Conservation (phyloP, 805 yeast genomes). For the Metschnikowia bowlesiae region DNA sequence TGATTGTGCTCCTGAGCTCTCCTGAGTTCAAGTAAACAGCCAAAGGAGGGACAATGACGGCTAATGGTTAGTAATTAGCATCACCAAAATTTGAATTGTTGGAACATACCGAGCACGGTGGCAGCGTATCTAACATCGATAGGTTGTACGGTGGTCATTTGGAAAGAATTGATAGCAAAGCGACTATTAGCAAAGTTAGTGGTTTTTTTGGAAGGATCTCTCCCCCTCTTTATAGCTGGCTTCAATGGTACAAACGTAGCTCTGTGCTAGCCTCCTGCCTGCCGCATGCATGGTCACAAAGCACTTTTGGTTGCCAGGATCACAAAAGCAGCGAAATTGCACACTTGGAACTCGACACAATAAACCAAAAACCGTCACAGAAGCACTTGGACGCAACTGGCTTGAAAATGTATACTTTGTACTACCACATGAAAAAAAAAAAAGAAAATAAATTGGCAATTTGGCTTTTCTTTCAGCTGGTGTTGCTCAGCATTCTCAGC, state of each 20-base stretch:
- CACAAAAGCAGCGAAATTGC: neutral
- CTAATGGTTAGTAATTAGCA: neutral
- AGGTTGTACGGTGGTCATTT: neutral
- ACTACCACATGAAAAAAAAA: no score
- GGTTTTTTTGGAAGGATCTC: neutral
- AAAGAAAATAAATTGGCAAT: no score
- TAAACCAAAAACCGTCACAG: neutral
- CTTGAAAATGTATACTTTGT: no score
- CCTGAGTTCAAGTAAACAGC: slow-evolving; percentile 2
- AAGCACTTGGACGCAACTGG: no score
- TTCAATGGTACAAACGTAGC: neutral
- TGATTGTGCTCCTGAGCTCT: neutral
- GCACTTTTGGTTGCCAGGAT: neutral
- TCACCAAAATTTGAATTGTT: neutral
- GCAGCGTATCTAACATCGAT: slow-evolving; percentile 5
- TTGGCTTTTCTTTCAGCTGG: no score
- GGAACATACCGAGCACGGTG: neutral
- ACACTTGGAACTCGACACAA: neutral
- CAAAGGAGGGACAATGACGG: slow-evolving; percentile 1
- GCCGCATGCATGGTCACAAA: neutral
- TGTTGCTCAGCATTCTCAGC: no score
- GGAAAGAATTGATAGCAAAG: neutral
- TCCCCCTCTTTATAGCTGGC: neutral
- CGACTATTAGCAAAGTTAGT: neutral
- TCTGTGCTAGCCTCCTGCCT: neutral